Conservation (phyloP, 2,329 filamentous ascomycete genomes). For the Pezicula radicicola region DNA sequence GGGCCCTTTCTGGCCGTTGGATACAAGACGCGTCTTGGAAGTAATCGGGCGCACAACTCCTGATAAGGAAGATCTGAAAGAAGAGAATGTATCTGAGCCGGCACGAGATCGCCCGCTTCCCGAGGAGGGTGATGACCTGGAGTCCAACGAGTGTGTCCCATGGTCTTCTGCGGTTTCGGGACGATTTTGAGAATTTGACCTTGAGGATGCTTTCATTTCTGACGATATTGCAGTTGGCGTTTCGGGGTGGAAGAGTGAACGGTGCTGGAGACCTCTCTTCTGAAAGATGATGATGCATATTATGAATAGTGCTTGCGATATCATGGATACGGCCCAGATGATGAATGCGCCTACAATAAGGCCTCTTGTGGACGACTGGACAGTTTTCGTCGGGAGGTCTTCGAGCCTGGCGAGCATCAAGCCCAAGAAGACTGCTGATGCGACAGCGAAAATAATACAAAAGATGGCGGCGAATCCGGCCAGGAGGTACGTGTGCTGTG, state of each 20-base stretch:
- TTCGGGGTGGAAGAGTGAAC: constrained; percentile 19
- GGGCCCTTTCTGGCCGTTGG: constrained; percentile 33
- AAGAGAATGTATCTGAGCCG: constrained; percentile 42
- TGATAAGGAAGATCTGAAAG: constrained; percentile 46
- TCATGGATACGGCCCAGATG: constrained; percentile 23
- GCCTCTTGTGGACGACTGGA: constrained; percentile 13
- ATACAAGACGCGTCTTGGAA: constrained; percentile 53
- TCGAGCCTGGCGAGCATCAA: constrained; percentile 16
- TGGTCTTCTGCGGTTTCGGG: constrained; percentile 10
- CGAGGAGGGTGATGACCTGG: constrained; percentile 30
- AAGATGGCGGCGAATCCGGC: constrained; percentile 21
- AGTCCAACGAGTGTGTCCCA: constrained; percentile 17
- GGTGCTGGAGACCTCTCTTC: constrained; percentile 24
- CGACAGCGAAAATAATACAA: constrained; percentile 19
- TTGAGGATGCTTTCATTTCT: constrained; percentile 16
- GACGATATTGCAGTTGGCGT: constrained; percentile 12
- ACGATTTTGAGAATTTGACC: constrained; percentile 11
- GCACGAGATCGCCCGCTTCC: constrained; percentile 44
- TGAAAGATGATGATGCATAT: constrained; percentile 24
- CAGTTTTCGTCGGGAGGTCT: constrained; percentile 15
- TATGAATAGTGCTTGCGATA: constrained; percentile 23
- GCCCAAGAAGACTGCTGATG: constrained; percentile 20
- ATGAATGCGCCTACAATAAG: constrained; percentile 24
- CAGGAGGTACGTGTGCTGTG: constrained; percentile 23
- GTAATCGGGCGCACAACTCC: constrained; percentile 50